Evolutionary conservation across 345 rosid genomes (phyloP).

Genomic region (Theobroma cacao): DNA sequence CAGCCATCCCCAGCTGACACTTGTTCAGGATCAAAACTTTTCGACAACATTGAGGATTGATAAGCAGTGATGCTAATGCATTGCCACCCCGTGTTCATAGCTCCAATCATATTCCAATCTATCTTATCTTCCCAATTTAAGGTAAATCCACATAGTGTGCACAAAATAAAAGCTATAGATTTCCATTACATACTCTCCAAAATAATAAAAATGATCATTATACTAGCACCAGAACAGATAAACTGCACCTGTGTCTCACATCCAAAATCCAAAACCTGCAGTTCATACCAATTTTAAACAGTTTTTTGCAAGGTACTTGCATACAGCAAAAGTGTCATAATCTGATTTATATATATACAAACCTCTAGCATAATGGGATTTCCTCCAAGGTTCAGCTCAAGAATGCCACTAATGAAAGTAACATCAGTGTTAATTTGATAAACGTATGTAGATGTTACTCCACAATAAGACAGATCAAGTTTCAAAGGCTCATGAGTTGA

Average conservation of each 20-base stretch:
- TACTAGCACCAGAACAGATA: not conserved
- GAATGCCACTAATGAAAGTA: conserved; percentile 42
- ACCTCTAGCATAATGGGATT: conserved; percentile 74
- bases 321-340: not conserved
- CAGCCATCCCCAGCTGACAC: conserved; percentile 72
- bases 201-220: not conserved
- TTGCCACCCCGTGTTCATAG: conserved; percentile 52
- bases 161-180: not conserved
- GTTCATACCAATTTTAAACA: not conserved
- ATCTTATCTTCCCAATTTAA: not conserved
- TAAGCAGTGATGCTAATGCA: conserved; percentile 60
- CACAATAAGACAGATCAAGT: conserved; percentile 77
- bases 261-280: not conserved
- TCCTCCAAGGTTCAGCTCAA: conserved; percentile 75
- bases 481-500: conserved; percentile 59
- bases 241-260: not conserved
- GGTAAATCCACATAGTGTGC: not conserved
- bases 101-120: conserved; percentile 14
- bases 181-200: not conserved
- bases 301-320: too few relatives aligned
- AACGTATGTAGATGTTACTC: conserved; percentile 46
- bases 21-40: conserved; percentile 61
- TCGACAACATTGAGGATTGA: conserved; percentile 55
- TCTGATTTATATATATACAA: conserved; percentile 26
- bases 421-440: conserved; percentile 32